These are phyloP conservation scores for Sporothrix schenckii DNA, from an alignment of 2,329 filamentous ascomycete genomes.

Conservation along the genomic window DNA sequence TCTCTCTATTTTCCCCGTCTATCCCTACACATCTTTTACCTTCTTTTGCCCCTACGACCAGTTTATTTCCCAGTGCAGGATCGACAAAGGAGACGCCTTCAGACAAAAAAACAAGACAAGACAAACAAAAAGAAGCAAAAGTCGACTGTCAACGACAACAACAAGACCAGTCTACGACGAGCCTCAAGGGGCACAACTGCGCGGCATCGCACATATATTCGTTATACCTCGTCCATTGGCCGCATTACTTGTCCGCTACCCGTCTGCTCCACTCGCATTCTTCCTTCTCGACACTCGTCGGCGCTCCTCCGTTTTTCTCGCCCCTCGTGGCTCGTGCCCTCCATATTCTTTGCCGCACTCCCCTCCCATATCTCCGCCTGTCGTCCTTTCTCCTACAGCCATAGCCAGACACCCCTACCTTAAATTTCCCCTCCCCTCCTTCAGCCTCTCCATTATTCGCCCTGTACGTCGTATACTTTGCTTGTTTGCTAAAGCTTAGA, in stretches of 20 bases:
- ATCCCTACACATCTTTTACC: conserved; percentile 4
- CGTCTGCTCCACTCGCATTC: conserved; percentile 13
- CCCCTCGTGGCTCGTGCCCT: conserved; percentile 1
- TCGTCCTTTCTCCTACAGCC: not conserved
- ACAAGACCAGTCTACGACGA: conserved; percentile 4
- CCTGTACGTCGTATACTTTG: not conserved
- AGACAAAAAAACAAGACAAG: not conserved
- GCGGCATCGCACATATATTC: no score
- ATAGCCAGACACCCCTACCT: conserved; percentile 17
- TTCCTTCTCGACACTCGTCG: not conserved
- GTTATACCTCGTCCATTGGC: not conserved
- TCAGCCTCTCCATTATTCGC: conserved; percentile 19
- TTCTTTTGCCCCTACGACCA: not conserved
- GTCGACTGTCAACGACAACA: not conserved
- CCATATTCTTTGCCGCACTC: conserved; percentile 11
- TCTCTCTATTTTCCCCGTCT: not conserved
- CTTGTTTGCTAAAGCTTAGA: conserved; percentile 13
- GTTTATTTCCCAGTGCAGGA: not conserved
- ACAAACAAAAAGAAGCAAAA: not conserved
- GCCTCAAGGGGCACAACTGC: conserved; percentile 10
- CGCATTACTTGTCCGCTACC: not conserved
- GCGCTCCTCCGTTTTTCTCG: not conserved
- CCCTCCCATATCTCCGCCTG: conserved; percentile 2
- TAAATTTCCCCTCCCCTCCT: conserved; percentile 11
- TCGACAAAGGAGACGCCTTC: not conserved